These are phyloP conservation scores for Paramecium caudatum DNA, from an alignment of 73 alveolate genomes.

Conservation along the genomic window DNA sequence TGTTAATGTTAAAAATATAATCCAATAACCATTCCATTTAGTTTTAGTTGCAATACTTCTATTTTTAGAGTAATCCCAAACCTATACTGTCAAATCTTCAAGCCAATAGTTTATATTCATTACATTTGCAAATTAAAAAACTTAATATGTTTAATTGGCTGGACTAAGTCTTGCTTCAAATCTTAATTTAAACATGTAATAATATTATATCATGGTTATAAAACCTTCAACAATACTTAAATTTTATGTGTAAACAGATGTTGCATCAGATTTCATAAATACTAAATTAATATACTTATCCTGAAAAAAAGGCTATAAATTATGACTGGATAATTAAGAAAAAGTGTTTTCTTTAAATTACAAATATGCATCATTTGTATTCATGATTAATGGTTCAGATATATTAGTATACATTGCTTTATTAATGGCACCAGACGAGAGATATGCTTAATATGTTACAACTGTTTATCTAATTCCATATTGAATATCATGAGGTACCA, in stretches of 20 bases:
- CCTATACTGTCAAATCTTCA: constrained; percentile 29
- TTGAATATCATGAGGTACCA: constrained; percentile 46
- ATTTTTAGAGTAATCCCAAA: not conserved
- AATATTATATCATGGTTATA: not conserved
- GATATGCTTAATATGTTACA: not conserved
- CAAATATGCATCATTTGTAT: not conserved
- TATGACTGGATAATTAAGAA: not conserved
- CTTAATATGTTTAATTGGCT: constrained; percentile 44
- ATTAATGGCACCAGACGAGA: not conserved
- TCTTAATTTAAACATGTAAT: constrained; percentile 19
- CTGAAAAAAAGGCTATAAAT: not conserved
- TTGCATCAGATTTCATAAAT: not conserved
- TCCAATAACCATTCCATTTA: constrained; percentile 39
- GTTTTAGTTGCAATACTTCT: not conserved
- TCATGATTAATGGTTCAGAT: constrained; percentile 14
- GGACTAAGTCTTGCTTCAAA: constrained; percentile 48
- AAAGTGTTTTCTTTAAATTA: not conserved
- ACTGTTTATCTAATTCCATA: not conserved
- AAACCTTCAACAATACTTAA: constrained; percentile 24
- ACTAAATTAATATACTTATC: not conserved
- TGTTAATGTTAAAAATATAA: not conserved
- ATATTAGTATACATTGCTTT: not conserved
- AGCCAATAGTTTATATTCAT: constrained; percentile 7
- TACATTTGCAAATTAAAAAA: constrained; percentile 48
- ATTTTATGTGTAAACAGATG: not conserved